phyloP scores from a whole-genome alignment of 768 basidiomycete genomes.

The Calocybe gangraenosa region DNA sequence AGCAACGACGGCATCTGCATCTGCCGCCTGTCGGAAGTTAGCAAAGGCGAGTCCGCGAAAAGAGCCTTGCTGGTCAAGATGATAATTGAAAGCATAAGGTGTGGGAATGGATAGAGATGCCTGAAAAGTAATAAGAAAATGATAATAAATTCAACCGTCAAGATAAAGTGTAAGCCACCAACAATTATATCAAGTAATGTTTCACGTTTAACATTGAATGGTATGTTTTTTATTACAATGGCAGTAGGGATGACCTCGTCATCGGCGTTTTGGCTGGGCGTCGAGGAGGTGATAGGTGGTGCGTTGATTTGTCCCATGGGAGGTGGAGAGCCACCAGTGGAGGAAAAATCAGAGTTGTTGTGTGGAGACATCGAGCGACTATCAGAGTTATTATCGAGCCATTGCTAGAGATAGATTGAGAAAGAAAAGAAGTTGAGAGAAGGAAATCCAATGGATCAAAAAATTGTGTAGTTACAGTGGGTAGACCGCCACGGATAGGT shows the following conservation, averaged over 20 bases:
- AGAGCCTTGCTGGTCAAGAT: conserved; percentile 91
- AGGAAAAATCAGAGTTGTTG: conserved; percentile 87
- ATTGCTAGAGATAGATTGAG: too few relatives aligned
- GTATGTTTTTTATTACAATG: conserved; percentile 99
- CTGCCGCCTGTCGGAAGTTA: conserved; percentile 88
- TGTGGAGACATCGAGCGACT: conserved; percentile 80
- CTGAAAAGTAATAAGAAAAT: conserved; percentile 32
- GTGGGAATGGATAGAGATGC: conserved; percentile 90
- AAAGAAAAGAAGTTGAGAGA: conserved; percentile 16
- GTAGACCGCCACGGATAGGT: conserved; percentile 64
- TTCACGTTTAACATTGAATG: conserved; percentile 97
- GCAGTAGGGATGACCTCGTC: conserved; percentile 98
- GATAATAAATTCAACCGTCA: background rate
- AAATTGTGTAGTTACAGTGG: conserved; percentile 53
- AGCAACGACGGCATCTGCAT: conserved; percentile 93
- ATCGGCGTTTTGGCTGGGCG: conserved; percentile 52
- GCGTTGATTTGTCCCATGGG: conserved; percentile 48
- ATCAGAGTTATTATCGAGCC: conserved; percentile 77
- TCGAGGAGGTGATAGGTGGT: conserved; percentile 42
- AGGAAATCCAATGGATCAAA: conserved; percentile 14
- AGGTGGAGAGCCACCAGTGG: conserved; percentile 73
- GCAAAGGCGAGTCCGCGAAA: conserved; percentile 98
- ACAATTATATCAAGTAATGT: conserved; percentile 96
- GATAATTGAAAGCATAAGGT: conserved; percentile 99
- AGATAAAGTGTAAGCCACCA: conserved; percentile 29